These are phyloP conservation scores for Nitzschia sp. DNA, from an alignment of 108 stramenopile species.

Conservation along the genomic window DNA sequence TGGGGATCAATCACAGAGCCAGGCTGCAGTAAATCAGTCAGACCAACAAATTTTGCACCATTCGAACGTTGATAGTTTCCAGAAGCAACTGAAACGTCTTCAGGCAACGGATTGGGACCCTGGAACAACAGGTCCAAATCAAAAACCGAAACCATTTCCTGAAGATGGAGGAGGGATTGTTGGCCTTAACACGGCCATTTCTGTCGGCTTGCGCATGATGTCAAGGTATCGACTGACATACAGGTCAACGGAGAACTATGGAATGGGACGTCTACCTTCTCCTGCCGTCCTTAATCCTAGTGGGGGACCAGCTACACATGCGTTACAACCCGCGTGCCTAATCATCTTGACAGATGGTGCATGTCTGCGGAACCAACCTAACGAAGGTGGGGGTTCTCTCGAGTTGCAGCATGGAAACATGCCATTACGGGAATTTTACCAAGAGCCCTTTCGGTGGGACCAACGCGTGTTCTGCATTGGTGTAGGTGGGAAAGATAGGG, in stretches of 20 bases:
- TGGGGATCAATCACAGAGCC: conserved; percentile 38
- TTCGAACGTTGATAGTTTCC: conserved; percentile 54
- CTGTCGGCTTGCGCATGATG: conserved; percentile 66
- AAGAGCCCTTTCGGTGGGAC: conserved; percentile 85
- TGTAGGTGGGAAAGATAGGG: conserved; percentile 42
- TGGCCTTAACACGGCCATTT: conserved; percentile 69
- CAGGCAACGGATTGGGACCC: conserved; percentile 50
- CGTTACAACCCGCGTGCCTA: conserved; percentile 79
- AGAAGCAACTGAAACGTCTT: conserved; percentile 65
- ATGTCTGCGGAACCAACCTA: conserved; percentile 57
- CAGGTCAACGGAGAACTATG: conserved; percentile 73
- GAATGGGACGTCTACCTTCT: conserved; percentile 76
- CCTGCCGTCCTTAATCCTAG: conserved; percentile 42
- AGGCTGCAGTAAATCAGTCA: conserved; percentile 5
- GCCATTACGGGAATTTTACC: conserved; percentile 74
- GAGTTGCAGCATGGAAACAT: conserved; percentile 66
- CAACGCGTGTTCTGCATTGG: conserved; percentile 77
- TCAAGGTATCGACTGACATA: conserved; percentile 69
- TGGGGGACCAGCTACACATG: conserved; percentile 38
- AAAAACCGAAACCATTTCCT: conserved; percentile 50
- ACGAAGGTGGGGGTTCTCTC: conserved; percentile 67
- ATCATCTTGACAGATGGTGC: conserved; percentile 77
- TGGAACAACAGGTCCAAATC: conserved; percentile 14
- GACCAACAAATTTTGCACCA: conserved; percentile 16
- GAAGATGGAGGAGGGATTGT: conserved; percentile 74